These are phyloP conservation scores for Aspergillus tamarii DNA, from an alignment of 2,329 filamentous ascomycete species.

Conservation along the genomic window DNA sequence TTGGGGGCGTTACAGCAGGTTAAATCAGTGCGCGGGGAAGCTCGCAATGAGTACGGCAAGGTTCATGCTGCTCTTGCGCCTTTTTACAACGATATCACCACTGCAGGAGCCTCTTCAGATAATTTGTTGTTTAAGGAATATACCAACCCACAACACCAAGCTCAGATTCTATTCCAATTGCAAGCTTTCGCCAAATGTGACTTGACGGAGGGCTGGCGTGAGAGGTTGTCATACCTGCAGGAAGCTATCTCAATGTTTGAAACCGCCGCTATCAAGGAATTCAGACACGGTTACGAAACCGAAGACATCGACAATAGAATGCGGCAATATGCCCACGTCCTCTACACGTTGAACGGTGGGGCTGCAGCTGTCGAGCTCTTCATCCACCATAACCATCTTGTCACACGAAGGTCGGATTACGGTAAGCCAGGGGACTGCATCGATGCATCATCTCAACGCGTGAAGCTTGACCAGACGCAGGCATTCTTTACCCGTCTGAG, in stretches of 20 bases:
- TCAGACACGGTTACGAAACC: slow-evolving; percentile 87
- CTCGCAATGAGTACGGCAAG: slow-evolving; percentile 86
- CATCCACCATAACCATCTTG: slow-evolving; percentile 83
- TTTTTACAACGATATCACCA: slow-evolving; percentile 82
- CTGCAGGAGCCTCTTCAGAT: slow-evolving; percentile 71
- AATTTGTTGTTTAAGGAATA: slow-evolving; percentile 86
- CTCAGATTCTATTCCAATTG: slow-evolving; percentile 83
- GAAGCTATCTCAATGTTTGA: slow-evolving; percentile 84
- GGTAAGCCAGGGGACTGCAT: slow-evolving; percentile 82
- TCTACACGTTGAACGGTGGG: slow-evolving; percentile 81
- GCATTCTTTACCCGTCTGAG: slow-evolving; percentile 78
- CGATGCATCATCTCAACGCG: slow-evolving; percentile 65
- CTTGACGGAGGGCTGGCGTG: slow-evolving; percentile 71
- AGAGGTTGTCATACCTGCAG: slow-evolving; percentile 71
- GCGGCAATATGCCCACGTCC: slow-evolving; percentile 84
- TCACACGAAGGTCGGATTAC: slow-evolving; percentile 71
- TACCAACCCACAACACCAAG: slow-evolving; percentile 85
- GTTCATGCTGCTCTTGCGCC: slow-evolving; percentile 86
- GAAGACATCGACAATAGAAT: slow-evolving; percentile 88
- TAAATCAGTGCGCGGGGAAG: slow-evolving; percentile 79
- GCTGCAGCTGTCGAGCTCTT: slow-evolving; percentile 79
- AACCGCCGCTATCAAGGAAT: slow-evolving; percentile 85
- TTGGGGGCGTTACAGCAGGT: slow-evolving; percentile 71
- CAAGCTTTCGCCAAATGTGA: slow-evolving; percentile 79
- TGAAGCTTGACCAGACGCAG: slow-evolving; percentile 79